A percentile compares a stretch with the other conserved stretches of the same genome.
Conservation (phyloP, 202 grass and related monocot species). For the Elaeis oleifera region DNA sequence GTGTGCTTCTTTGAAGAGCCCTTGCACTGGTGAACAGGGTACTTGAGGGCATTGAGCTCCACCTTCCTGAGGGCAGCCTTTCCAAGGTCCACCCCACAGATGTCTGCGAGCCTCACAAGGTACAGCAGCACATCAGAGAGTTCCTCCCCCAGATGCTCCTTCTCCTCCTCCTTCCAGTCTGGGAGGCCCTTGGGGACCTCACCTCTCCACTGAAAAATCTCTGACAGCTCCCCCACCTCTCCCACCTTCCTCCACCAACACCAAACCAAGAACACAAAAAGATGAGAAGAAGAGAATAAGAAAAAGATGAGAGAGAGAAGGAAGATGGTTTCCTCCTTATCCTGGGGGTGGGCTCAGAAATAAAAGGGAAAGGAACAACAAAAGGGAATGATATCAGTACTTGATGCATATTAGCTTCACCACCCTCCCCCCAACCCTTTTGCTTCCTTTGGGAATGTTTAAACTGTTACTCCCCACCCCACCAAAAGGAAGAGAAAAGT, state of each 20-base stretch:
- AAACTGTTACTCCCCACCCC: too few relatives aligned
- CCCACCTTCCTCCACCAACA: slow-evolving; percentile 46
- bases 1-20: slow-evolving; percentile 75
- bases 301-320: not conserved
- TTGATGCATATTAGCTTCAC: too few relatives aligned
- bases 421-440: too few relatives aligned
- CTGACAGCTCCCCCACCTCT: slow-evolving; percentile 85
- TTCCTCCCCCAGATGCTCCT: slow-evolving; percentile 86
- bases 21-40: slow-evolving; percentile 62
- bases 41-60: slow-evolving; percentile 74
- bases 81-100: slow-evolving; percentile 66
- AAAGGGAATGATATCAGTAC: too few relatives aligned
- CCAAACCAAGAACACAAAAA: not conserved
- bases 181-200: slow-evolving; percentile 88
- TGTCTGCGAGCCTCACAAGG: slow-evolving; percentile 70
- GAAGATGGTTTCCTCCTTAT: too few relatives aligned
- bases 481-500: too few relatives aligned
- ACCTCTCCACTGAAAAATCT: slow-evolving; percentile 95
- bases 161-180: slow-evolving; percentile 58
- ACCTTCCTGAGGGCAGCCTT: slow-evolving; percentile 65
- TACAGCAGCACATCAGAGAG: slow-evolving; percentile 84
- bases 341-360: too few relatives aligned
- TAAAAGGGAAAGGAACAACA: too few relatives aligned
- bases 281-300: not conserved
- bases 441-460: too few relatives aligned